phyloP scores from a whole-genome alignment of 257 asterid genomes.

The Ilex aquifolium region DNA sequence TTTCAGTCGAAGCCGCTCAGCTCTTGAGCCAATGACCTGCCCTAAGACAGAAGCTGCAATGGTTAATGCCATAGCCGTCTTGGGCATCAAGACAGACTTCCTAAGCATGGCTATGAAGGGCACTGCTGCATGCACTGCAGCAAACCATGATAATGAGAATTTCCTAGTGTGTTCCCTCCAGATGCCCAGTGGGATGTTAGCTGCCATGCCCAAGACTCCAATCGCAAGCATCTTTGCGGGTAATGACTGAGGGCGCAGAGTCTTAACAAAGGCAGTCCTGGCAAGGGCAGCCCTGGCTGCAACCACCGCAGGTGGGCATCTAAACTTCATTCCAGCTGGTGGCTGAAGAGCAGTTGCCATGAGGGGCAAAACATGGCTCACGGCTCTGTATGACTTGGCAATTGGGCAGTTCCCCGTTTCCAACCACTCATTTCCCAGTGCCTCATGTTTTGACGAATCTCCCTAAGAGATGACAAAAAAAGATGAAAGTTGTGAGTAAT shows the following conservation, averaged over 20 bases:
- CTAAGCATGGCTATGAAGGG: constrained; percentile 89
- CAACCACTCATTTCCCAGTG: constrained; percentile 71
- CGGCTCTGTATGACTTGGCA: constrained; percentile 75
- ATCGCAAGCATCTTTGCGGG: constrained; percentile 66
- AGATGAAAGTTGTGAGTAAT: not conserved
- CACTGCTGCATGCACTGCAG: constrained; percentile 85
- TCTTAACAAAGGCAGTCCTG: constrained; percentile 63
- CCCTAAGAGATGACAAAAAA: constrained; percentile 30
- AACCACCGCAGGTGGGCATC: constrained; percentile 68
- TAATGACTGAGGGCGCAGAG: constrained; percentile 68
- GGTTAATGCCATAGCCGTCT: constrained; percentile 77
- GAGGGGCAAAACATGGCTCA: constrained; percentile 57
- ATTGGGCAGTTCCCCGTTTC: constrained; percentile 69
- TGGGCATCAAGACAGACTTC: constrained; percentile 80
- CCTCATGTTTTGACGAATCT: constrained; percentile 57
- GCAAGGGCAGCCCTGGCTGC: constrained; percentile 92
- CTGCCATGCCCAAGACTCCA: constrained; percentile 66
- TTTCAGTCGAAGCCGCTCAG: constrained; percentile 63
- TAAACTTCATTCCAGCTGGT: constrained; percentile 61
- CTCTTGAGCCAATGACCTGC: constrained; percentile 76
- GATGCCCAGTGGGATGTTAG: constrained; percentile 66
- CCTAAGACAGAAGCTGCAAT: constrained; percentile 74
- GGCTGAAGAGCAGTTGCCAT: constrained; percentile 60
- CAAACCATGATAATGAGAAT: constrained; percentile 66
- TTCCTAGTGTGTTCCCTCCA: constrained; percentile 80